phyloP scores from a whole-genome alignment of 257 asterid genomes.

The Forsythia viridissima region DNA sequence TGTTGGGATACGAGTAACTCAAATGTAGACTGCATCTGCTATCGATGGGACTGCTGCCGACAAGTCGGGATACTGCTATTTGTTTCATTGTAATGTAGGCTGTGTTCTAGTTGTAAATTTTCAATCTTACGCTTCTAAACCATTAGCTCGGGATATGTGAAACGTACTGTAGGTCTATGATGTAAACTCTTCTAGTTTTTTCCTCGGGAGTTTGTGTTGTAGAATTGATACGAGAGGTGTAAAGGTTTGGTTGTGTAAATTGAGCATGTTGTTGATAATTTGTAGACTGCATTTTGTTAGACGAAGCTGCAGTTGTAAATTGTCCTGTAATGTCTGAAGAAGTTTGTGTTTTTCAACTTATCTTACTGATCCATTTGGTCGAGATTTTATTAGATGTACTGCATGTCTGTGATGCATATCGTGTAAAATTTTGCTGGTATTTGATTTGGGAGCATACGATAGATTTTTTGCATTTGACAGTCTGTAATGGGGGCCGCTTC shows the following conservation, averaged over 20 bases:
- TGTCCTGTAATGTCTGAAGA: background rate
- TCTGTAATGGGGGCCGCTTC: too few relatives aligned
- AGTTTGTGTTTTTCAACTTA: background rate
- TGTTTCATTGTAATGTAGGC: conserved; percentile 21
- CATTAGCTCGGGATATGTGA: conserved; percentile 9
- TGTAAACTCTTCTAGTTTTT: background rate
- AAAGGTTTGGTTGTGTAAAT: background rate
- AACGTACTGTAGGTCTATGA: background rate
- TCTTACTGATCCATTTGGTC: background rate
- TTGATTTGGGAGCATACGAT: too few relatives aligned
- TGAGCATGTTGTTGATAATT: background rate
- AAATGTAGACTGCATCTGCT: background rate
- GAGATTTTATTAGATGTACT: too few relatives aligned
- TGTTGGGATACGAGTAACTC: background rate
- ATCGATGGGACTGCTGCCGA: background rate
- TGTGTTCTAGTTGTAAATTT: conserved; percentile 17
- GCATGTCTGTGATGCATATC: too few relatives aligned
- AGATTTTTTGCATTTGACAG: too few relatives aligned
- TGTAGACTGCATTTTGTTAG: too few relatives aligned
- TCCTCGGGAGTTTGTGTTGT: background rate
- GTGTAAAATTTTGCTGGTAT: too few relatives aligned
- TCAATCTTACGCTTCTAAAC: conserved; percentile 19
- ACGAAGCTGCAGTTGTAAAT: too few relatives aligned
- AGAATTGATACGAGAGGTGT: background rate
- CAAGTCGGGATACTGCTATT: background rate